Conservation (phyloP, 345 rosid genomes). For the Citrus mangshanensis region DNA sequence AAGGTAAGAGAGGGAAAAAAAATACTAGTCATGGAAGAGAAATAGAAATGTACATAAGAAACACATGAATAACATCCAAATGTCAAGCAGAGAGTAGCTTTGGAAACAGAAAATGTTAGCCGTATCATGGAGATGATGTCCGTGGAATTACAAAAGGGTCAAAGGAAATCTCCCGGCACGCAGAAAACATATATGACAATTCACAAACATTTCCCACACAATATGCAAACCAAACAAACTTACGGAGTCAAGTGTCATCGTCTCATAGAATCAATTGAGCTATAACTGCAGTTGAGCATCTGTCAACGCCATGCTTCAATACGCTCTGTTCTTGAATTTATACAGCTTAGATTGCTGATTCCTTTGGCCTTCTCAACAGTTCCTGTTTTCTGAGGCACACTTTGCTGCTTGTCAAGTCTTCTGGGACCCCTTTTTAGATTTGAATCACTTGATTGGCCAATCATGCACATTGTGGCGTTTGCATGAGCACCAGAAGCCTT, state of each 20-base stretch:
- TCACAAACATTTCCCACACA: constrained; percentile 11
- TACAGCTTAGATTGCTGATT: constrained; percentile 52
- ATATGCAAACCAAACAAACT: constrained; percentile 13
- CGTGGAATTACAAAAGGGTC: constrained; percentile 14
- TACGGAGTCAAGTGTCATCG: background rate
- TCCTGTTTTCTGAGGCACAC: constrained; percentile 27
- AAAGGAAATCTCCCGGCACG: constrained; percentile 21
- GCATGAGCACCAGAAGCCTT: constrained; percentile 8
- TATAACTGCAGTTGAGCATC: background rate
- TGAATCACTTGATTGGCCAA: constrained; percentile 41
- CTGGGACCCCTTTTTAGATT: constrained; percentile 25
- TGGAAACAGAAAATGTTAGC: constrained; percentile 23
- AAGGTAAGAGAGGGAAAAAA: background rate
- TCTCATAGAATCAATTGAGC: constrained; percentile 5
- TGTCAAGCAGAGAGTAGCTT: constrained; percentile 5
- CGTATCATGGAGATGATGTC: constrained; percentile 3
- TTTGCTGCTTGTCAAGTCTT: constrained; percentile 25
- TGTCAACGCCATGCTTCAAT: constrained; percentile 64
- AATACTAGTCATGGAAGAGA: background rate
- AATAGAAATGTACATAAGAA: background rate
- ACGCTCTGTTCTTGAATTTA: constrained; percentile 62
- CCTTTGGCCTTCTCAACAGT: constrained; percentile 38
- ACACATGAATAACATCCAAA: constrained; percentile 10
- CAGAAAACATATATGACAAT: constrained; percentile 24
- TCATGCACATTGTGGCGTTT: constrained; percentile 21